phyloP scores from a whole-genome alignment of 192 early-diverging fungal genomes.

The Jimgerdemannia lactiflua region DNA sequence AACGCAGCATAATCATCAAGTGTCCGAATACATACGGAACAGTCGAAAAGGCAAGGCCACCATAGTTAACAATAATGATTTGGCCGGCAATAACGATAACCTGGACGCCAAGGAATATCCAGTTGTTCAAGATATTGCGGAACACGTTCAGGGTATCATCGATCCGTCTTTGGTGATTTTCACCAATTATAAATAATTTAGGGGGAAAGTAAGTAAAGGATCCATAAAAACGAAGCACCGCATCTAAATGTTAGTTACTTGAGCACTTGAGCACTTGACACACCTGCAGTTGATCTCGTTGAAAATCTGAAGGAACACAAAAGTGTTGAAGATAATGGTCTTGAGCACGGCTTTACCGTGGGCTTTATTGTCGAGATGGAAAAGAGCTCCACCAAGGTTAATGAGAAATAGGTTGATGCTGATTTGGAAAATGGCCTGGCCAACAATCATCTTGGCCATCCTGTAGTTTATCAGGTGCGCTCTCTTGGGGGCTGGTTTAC shows the following conservation, averaged over 20 bases:
- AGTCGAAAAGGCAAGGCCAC: slow-evolving; percentile 75
- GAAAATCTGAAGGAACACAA: slow-evolving; percentile 89
- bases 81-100: slow-evolving; percentile 74
- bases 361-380: slow-evolving; percentile 40
- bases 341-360: slow-evolving; percentile 32
- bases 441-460: slow-evolving; percentile 97
- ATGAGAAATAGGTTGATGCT: slow-evolving; percentile 8
- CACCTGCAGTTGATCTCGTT: slow-evolving; percentile 85
- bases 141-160: slow-evolving; percentile 87
- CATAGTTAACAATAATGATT: slow-evolving; percentile 88
- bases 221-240: too few species aligned
- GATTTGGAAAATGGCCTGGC: slow-evolving; percentile 89
- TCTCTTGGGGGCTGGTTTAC: slow-evolving; percentile 78
- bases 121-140: slow-evolving; percentile 70
- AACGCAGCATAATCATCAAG: too few species aligned
- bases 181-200: too few species aligned
- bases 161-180: slow-evolving; percentile 29
- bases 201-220: too few species aligned
- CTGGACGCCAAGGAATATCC: slow-evolving; percentile 78
- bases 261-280: too few species aligned
- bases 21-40: too few species aligned
- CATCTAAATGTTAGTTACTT: too few species aligned
- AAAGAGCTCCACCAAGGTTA: slow-evolving; percentile 42
- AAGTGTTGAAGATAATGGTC: slow-evolving; percentile 90
- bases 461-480: slow-evolving; percentile 82